Conservation (phyloP, 805 yeast species). For the Yarrowia sp. region DNA sequence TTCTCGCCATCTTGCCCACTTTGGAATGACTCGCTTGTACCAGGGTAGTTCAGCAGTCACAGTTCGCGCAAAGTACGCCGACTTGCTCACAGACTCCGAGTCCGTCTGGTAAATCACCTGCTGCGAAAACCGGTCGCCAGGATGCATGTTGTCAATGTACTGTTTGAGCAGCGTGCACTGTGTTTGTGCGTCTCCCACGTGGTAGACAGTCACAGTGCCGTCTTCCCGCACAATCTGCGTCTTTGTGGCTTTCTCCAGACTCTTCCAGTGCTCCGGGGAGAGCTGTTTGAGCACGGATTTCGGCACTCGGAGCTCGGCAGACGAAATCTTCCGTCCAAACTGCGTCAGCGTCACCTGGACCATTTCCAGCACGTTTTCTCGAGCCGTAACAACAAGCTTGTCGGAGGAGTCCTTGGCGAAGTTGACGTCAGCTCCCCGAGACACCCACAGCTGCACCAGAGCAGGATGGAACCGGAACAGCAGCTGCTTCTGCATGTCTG, state of each 20-base stretch:
- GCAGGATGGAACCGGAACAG: slow-evolving; percentile 14
- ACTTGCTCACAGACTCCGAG: background rate
- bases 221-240: background rate
- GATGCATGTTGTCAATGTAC: slow-evolving; percentile 1
- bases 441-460: slow-evolving; percentile 19
- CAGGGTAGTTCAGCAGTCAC: slow-evolving; percentile 20
- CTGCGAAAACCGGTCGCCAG: background rate
- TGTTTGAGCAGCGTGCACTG: background rate
- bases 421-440: slow-evolving; percentile 11
- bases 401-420: background rate
- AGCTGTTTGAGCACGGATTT: background rate
- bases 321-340: no score
- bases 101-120: slow-evolving; percentile 18
- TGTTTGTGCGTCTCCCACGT: slow-evolving; percentile 6
- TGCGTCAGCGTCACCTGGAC: background rate
- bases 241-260: background rate
- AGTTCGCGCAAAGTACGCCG: slow-evolving; percentile 10
- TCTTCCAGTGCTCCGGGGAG: slow-evolving; percentile 9
- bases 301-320: background rate
- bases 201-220: background rate
- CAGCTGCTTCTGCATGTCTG: background rate
- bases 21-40: background rate
- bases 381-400: background rate
- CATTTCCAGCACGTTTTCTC: background rate
- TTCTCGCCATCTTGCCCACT: slow-evolving; percentile 23